Evolutionary conservation across 129 eudicot species (phyloP).

Genomic region (Arctium lappa): DNA sequence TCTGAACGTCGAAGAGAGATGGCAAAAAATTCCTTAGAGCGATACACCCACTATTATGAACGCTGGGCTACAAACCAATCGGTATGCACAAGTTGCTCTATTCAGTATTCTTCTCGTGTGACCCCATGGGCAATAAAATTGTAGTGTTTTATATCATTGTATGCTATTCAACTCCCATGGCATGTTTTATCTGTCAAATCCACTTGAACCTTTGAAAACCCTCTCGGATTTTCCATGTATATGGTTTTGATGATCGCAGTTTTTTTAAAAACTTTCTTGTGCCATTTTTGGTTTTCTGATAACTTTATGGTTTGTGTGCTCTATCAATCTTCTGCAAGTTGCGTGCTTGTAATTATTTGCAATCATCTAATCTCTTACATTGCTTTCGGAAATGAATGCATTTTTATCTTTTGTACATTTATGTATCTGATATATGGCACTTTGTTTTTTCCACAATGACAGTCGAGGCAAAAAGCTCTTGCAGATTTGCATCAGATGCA

Average conservation of each 20-base stretch:
- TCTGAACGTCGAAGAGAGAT: slow-evolving; percentile 83
- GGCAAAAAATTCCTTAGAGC: slow-evolving; percentile 96
- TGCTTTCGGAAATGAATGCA: neutral
- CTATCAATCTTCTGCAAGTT: neutral
- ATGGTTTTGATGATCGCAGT: neutral
- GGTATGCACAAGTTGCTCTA: slow-evolving; percentile 43
- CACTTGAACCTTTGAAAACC: neutral
- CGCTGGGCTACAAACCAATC: slow-evolving; percentile 98
- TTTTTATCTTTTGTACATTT: neutral
- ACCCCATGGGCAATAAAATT: neutral
- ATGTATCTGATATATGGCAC: slow-evolving; percentile 11
- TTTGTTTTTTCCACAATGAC: slow-evolving; percentile 31
- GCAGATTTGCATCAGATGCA: slow-evolving; percentile 87
- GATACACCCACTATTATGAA: slow-evolving; percentile 97
- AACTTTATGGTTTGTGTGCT: neutral
- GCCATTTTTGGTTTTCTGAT: neutral
- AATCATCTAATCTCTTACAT: neutral
- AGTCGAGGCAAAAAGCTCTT: slow-evolving; percentile 94
- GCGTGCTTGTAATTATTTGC: neutral
- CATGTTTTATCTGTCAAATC: neutral
- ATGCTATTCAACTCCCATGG: neutral
- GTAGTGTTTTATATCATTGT: neutral
- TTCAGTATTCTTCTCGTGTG: neutral
- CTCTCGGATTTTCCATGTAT: neutral
- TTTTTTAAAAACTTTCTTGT: too few relatives aligned